Evolutionary conservation across 441 rosid species (phyloP).

Genomic region (Kokia cookei): DNA sequence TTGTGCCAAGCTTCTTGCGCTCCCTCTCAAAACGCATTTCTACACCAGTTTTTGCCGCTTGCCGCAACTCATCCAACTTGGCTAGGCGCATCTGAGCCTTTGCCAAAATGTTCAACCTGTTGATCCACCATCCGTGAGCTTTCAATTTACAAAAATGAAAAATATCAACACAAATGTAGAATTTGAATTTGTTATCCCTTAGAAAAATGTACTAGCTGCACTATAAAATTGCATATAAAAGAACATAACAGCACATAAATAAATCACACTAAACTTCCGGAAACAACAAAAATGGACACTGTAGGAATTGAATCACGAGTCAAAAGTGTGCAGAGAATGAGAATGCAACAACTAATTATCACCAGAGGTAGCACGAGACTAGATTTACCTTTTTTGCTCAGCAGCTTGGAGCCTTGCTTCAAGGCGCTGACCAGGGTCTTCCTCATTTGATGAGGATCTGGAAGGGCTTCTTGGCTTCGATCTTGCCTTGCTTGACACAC

Average conservation of each 20-base stretch:
- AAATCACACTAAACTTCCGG: not conserved
- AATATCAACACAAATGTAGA: not conserved
- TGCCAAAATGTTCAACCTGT: conserved; percentile 71
- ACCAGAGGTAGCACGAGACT: not conserved
- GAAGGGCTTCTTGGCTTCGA: conserved; percentile 74
- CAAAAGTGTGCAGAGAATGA: not conserved
- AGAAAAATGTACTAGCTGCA: not conserved
- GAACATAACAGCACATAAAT: not conserved
- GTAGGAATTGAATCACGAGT: not conserved
- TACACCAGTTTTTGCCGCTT: conserved; percentile 82
- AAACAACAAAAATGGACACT: not conserved
- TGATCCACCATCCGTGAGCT: not conserved
- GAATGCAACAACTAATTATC: not conserved
- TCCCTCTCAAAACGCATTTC: conserved; percentile 73
- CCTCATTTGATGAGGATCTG: conserved; percentile 46
- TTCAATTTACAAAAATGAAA: not conserved
- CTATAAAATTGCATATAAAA: not conserved
- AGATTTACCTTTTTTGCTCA: conserved; percentile 72
- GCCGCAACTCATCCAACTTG: conserved; percentile 82
- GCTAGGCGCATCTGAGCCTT: conserved; percentile 83
- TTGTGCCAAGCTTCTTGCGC: conserved; percentile 77
- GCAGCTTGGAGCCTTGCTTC: conserved; percentile 96
- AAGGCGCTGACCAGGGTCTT: conserved; percentile 72
- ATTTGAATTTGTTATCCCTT: not conserved
- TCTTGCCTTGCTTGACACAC: conserved; percentile 80